Conservation (phyloP, 768 basidiomycete species). For the Gautieria morchelliformis region DNA sequence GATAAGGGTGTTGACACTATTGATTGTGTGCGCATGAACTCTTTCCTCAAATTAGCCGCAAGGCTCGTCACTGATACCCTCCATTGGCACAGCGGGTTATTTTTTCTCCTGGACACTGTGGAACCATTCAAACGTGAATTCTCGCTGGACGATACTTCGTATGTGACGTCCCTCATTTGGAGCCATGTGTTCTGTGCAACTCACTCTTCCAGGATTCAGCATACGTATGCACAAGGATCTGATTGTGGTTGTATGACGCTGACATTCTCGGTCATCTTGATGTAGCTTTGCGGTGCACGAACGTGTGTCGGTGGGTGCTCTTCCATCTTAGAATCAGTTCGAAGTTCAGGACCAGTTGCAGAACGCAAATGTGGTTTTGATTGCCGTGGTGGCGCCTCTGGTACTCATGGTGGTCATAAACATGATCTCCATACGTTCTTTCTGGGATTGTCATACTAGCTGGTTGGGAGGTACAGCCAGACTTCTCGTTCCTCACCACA, state of each 20-base stretch:
- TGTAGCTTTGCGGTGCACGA: conserved; percentile 62
- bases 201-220: conserved; percentile 21
- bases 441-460: conserved; percentile 85
- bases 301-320: conserved; percentile 56
- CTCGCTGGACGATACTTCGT: conserved; percentile 71
- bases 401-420: conserved; percentile 62
- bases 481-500: neutral
- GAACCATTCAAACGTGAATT: conserved; percentile 71
- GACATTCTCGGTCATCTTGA: no score
- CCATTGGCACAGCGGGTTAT: conserved; percentile 36
- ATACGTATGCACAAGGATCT: conserved; percentile 25
- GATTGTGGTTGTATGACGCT: no score
- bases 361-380: conserved; percentile 18
- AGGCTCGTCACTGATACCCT: neutral
- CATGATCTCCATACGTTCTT: conserved; percentile 60
- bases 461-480: conserved; percentile 36
- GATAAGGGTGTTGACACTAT: conserved; percentile 56
- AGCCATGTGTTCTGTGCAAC: conserved; percentile 12
- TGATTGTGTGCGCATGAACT: conserved; percentile 43
- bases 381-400: conserved; percentile 55
- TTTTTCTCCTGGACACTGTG: conserved; percentile 55
- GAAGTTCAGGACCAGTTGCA: conserved; percentile 4
- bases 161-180: conserved; percentile 20
- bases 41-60: neutral
- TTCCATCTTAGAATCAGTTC: conserved; percentile 9